phyloP scores from a whole-genome alignment of 148 eudicot species.

The Cornus suecica region DNA sequence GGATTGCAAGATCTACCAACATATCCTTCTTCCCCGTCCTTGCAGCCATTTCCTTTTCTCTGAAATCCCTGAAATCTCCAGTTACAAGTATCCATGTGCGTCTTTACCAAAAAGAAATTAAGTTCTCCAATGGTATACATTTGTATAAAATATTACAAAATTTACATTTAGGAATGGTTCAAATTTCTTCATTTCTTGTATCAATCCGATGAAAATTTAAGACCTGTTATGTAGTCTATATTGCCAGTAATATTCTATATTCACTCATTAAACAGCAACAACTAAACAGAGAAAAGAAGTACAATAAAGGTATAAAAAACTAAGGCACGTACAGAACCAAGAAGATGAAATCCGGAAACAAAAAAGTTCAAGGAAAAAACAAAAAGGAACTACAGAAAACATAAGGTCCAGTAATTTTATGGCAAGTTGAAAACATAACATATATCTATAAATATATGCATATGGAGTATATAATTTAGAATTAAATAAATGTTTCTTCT shows the following conservation, averaged over 20 bases:
- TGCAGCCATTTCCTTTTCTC: slow-evolving; percentile 20
- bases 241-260: neutral
- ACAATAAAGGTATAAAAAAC: neutral
- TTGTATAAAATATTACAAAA: neutral
- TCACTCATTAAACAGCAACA: neutral
- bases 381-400: too few relatives aligned
- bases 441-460: too few relatives aligned
- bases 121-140: neutral
- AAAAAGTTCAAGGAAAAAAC: neutral
- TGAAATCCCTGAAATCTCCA: slow-evolving; percentile 5
- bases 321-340: neutral
- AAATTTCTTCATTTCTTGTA: too few relatives aligned
- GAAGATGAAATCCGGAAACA: neutral
- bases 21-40: slow-evolving; percentile 29
- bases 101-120: neutral
- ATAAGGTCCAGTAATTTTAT: neutral
- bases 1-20: slow-evolving; percentile 46
- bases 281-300: neutral
- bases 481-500: too few relatives aligned
- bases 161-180: neutral
- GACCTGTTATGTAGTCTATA: neutral
- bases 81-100: neutral
- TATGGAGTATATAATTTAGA: too few relatives aligned
- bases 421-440: too few relatives aligned
- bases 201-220: neutral